Percentiles rank a stretch among this genome's conserved stretches.
These are phyloP conservation scores for Barbarea vulgaris DNA, from an alignment of 345 rosid genomes.

Conservation along the genomic window DNA sequence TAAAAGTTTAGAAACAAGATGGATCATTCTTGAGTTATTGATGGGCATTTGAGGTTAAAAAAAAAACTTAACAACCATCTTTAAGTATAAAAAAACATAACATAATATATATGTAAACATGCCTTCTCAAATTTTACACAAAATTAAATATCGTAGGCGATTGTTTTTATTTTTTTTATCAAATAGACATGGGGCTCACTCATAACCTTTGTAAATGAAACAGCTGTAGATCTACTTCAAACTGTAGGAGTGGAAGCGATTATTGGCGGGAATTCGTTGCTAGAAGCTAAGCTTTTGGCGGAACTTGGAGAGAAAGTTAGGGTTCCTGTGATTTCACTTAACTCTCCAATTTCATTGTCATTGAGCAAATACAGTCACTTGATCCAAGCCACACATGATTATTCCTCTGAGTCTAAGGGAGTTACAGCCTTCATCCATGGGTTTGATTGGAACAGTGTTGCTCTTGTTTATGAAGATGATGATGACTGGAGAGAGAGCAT, in stretches of 20 bases:
- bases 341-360: neutral
- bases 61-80: too few species aligned
- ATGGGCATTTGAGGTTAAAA: too few species aligned
- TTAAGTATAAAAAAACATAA: too few species aligned
- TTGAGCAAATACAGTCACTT: conserved; percentile 26
- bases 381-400: conserved; percentile 38
- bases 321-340: conserved; percentile 41
- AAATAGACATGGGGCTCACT: neutral
- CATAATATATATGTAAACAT: too few species aligned
- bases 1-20: too few species aligned
- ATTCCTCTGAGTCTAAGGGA: conserved; percentile 32
- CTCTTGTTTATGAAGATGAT: conserved; percentile 36
- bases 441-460: conserved; percentile 40
- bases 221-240: conserved; percentile 34
- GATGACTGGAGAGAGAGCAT: conserved; percentile 37
- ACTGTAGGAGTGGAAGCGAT: conserved; percentile 21
- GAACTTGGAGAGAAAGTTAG: conserved; percentile 39
- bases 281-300: conserved; percentile 31
- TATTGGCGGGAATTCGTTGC: conserved; percentile 23
- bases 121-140: too few species aligned
- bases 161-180: too few species aligned
- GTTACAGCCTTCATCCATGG: conserved; percentile 25
- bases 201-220: neutral
- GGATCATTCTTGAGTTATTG: too few species aligned
- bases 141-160: too few species aligned